Base-by-base conservation (phyloP, 306 rosid genomes). In the Quercus rubra region DNA sequence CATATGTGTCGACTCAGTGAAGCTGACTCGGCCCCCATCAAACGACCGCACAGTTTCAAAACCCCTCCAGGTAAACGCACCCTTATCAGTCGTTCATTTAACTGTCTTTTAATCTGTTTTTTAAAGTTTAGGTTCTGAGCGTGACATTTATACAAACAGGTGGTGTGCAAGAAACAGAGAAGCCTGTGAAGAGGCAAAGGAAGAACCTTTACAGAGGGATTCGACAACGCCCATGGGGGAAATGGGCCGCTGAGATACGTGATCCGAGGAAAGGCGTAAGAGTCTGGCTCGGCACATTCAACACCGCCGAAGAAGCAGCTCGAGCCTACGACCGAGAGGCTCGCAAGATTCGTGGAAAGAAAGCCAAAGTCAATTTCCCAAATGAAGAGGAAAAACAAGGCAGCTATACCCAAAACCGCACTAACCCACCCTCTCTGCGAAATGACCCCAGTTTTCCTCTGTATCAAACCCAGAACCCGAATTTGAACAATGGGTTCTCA, bases 231-330 rank as follows among this genome's bases (percentile, higher is more conserved):
- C 97, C 97, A 0, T 94, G 97, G 99, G 97, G 97, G 0, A 94
- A 94, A 91, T 94, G 99, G 97, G 99, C 97, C 0, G 92, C 97
- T 1, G 97, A 94, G 90, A 94, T 94, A 64, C 97, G 97, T 28
- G 99, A 94, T 43, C 99, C 99, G 0, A 80, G 97, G 35, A 94
- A 94, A 86, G 99, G 97, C 7, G 91, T 90, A 71, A 97, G 99
- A 3, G 99, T 94, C 64, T 92, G 97, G 99, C 86, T 94, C 5
- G 99, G 99, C 4, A 92, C 99, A 20, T 94, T 94, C 86, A 88
- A 87, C 87, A 92, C 99, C 1, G 92, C 97, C 1, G 97, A 89
- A 82, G 99, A 94, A 81, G 99, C 99, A 14, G 99, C 99, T 12
- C 84, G 97, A 52, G 99, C 99, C 79, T 94, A 94, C 55, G 99